Evolutionary conservation across 2,329 filamentous ascomycete species (phyloP).

Genomic region (Myriangium duriaei): DNA sequence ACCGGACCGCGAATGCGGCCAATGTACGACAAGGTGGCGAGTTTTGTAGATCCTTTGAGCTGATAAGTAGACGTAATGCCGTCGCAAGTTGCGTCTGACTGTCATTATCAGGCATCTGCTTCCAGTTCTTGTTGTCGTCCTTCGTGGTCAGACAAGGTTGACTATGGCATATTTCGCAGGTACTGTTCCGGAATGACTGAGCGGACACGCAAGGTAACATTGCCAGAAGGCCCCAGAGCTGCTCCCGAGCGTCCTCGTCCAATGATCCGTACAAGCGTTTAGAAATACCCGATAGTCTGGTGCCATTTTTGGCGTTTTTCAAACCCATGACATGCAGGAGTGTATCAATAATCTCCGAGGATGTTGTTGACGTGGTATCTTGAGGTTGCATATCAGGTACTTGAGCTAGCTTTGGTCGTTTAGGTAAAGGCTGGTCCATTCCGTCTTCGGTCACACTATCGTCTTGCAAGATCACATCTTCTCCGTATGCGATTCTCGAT

Average conservation of each 20-base stretch:
- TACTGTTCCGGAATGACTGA: background rate
- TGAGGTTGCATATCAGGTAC: background rate
- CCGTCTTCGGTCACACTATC: background rate
- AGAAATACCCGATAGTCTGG: background rate
- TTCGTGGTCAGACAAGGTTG: constrained; percentile 1
- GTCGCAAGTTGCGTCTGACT: background rate
- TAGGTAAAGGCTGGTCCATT: background rate
- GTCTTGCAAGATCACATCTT: background rate
- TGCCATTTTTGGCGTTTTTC: background rate
- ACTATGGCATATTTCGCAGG: constrained; percentile 6
- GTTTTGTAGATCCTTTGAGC: constrained; percentile 7
- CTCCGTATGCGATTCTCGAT: background rate
- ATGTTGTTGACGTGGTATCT: too few species aligned
- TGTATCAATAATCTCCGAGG: background rate
- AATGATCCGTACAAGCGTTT: constrained; percentile 17
- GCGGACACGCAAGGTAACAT: constrained; percentile 9
- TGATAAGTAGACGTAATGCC: background rate
- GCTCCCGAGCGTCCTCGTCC: constrained; percentile 6
- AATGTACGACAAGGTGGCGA: constrained; percentile 49
- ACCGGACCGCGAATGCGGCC: constrained; percentile 59
- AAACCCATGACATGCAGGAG: background rate
- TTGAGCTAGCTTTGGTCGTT: too few species aligned
- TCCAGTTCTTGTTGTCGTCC: constrained; percentile 19
- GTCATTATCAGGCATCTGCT: constrained; percentile 12
- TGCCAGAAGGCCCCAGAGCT: constrained; percentile 6